phyloP scores from a whole-genome alignment of 768 basidiomycete species.

The Suillus luteus region DNA sequence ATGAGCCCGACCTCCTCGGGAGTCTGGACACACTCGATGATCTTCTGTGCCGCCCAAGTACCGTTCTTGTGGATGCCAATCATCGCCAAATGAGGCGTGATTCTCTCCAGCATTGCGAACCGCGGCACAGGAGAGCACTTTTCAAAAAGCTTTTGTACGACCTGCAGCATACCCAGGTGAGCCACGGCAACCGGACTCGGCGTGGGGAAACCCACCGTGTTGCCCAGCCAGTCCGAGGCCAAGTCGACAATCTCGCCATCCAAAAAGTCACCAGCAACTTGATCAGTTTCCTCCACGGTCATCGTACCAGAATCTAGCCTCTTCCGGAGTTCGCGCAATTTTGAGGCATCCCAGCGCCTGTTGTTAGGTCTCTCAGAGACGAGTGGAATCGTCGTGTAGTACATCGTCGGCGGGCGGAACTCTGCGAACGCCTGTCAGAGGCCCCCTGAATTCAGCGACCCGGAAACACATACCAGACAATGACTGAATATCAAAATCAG shows the following conservation, averaged over 20 bases:
- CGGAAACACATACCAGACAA: conserved; percentile 68
- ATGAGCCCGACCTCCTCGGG: conserved; percentile 87
- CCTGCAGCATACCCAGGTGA: conserved; percentile 41
- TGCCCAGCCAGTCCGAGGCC: conserved; percentile 97
- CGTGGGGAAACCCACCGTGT: conserved; percentile 52
- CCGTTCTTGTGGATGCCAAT: conserved; percentile 99
- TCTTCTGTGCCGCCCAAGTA: conserved; percentile 99
- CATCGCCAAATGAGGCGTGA: conserved; percentile 91
- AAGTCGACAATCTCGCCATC: conserved; percentile 95
- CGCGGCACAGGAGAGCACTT: conserved; percentile 76
- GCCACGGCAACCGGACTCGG: conserved; percentile 9
- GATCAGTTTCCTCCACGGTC: conserved; percentile 84
- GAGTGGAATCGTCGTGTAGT: conserved; percentile 93
- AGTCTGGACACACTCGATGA: conserved; percentile 90
- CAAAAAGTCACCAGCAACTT: conserved; percentile 85
- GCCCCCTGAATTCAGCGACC: neutral
- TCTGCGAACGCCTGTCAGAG: conserved; percentile 47
- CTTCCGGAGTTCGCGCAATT: conserved; percentile 92
- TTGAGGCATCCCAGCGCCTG: conserved; percentile 91
- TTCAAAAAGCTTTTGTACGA: conserved; percentile 97
- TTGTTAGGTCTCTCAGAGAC: conserved; percentile 84
- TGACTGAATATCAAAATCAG: conserved; percentile 82
- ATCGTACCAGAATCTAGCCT: conserved; percentile 89
- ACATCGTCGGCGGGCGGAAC: conserved; percentile 90
- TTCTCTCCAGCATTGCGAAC: conserved; percentile 90